Base-by-base conservation (phyloP, 1,139 yeast genomes). In the Debaryomyces subglobosus region DNA sequence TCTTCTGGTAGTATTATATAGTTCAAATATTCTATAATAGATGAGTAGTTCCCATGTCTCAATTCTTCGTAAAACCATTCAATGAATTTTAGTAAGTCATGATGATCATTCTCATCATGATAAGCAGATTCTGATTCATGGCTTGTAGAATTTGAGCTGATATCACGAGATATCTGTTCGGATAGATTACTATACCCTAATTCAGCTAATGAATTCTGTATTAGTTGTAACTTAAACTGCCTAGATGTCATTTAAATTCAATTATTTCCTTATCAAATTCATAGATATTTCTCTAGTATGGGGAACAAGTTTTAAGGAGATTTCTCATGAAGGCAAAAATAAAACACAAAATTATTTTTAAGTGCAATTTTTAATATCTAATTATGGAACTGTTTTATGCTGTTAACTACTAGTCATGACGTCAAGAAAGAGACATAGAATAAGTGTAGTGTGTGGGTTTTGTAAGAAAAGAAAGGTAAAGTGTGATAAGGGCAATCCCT, bases 381-480 rank as follows among this genome's bases (percentile, higher is more conserved):
- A 8, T 21, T 18, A 9, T 9, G 10, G 20, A 15, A 3, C 12
- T 18, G 20, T 15, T 3, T 32, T 16, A 38, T 24, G 21, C 24
- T 21, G 27, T 10, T 13, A 23, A 40, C 18, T 39, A 25, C 7
- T 18, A 29, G 29, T 4, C 8, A 40, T 44, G 35, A 33, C 47
- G 23, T 33, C 55, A 25, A 57, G 56, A 50, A 68, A 66, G 53
- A 59, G 79, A 38, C 63, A 66, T 46, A 62, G 78, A 52, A 58
- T 61, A 44, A 67, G 74, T 20, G 60, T 68, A 44, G 78, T 73
- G 24, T 74, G 79, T 56, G 68, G 64, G 41, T 72, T 72, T 53
- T 74, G 79, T 57, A 70, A 70, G 48, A 63, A 62, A 50, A 53
- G 79, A 27, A 75, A 75, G 56, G 76, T 74, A 48, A 72, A 69